Base-by-base conservation (phyloP, 139 green algal genomes). In the Parachlorella kessleri region DNA sequence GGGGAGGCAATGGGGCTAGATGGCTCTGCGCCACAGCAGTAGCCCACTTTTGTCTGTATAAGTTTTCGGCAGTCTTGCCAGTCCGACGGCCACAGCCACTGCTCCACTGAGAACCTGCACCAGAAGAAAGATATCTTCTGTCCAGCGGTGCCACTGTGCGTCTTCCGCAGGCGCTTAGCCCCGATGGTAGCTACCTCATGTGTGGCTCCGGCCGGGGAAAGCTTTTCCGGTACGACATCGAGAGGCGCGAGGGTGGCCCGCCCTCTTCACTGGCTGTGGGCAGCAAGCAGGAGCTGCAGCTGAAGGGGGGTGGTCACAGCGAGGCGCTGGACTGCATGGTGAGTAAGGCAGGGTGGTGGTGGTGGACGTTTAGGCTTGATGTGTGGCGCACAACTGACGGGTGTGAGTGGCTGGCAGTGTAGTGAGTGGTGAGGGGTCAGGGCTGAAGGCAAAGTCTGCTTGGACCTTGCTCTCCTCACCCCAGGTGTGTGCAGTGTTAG, bases 251-350 rank as follows among this genome's bases (percentile, higher is more conserved):
- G 18, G 69, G 28, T 6, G 36, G 55, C 21, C 38, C 23, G 38
- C 14, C 9, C 35, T 41, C 30, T 18, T n/a, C n/a, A n/a, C 48
- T 87, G 32, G 53, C 3, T 3, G 67, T 73, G 38, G 39, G 30
- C 35, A 82, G 42, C 33, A n/a, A 55, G 32, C 36, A 83, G 35
- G 65, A 69, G 76, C 8, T 89, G 1, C 38, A 68, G 32, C 54
- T 72, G 66, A 59, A 83, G 38, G 76, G 81, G 42, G 70, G 65
- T 53, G 64, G 41, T 39, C 72, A 78, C 70, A 55, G 32, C 64
- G 81, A 84, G n/a, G 69, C 75, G 0, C 72, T 93, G 4, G 89
- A 92, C 66, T 91, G 89, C 79, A 76, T 93, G 78, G 86, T 90
- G 53, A 78, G 77, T 55, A 14, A 68, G 41, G 38, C 37, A 35